Evolutionary conservation across 2,329 filamentous ascomycete genomes (phyloP), one percentile per base, ranked within the genome.

Genomic region (Plectosphaerella plurivora): DNA sequence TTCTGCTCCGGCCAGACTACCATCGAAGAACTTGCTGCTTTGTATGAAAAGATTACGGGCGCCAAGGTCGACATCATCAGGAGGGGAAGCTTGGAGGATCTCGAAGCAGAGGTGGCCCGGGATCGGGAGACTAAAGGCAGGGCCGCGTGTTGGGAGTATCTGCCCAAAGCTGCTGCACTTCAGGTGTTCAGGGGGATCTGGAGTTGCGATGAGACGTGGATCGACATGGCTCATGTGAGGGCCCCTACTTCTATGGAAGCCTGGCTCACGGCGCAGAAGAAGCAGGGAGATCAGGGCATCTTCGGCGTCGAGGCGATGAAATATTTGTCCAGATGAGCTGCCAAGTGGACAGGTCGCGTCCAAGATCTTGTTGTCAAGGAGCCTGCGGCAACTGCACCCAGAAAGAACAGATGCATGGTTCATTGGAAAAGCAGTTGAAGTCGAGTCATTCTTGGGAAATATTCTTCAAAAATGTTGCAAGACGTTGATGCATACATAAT

Each of bases 1-100:
- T 47, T 55, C 14, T 36, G 47, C 3, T 55, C 53, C 7, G 53
- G 53, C 2, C 42, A 48, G 18, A 25, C 45, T 20, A 53, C 51
- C 2, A 45, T 55, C 2, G 51, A 24, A 10, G 53, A 55, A 28
- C 33, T 53, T 16, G 53, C 51, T 4, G 35, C 44, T 3, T 33
- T 33, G 28, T 55, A 51, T 14, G 47, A 53, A 22, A 51, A 55
- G 41, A 6, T 39, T 1, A 53, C 51, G 4, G 51, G 48, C 10
- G 9, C 15, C 37, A 39, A 39, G 14, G 15, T n/a, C 7, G 37
- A 39, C 37, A n/a, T 39, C 14, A 14, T n/a, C 37, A 39, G 14
- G 10, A 7, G 8, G 37, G 37, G 37, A 8, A 39, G 10, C 12
- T 8, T 39, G 10, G 37, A 39, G 12, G 37, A 39, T 18, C 37